These are phyloP conservation scores for Trichoderma oligosporum DNA, from an alignment of 2,329 filamentous ascomycete genomes.

Conservation along the genomic window DNA sequence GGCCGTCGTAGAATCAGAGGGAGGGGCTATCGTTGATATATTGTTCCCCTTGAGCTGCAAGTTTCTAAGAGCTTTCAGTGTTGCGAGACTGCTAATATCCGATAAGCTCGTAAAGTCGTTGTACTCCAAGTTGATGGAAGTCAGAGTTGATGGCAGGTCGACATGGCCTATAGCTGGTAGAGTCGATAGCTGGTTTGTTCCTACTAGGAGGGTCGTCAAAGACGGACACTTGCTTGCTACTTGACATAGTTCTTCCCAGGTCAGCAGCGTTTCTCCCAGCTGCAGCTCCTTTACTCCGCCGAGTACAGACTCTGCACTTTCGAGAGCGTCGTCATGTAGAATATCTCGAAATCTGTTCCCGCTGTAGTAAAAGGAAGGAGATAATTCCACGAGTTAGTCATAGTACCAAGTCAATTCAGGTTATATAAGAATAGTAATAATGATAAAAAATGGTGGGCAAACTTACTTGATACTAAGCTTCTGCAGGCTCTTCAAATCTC, in stretches of 20 bases:
- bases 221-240: constrained; percentile 52
- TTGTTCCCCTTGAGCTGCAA: constrained; percentile 74
- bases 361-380: constrained; percentile 40
- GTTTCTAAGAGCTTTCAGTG: constrained; percentile 51
- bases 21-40: constrained; percentile 47
- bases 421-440: too few relatives aligned
- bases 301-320: constrained; percentile 41
- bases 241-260: constrained; percentile 60
- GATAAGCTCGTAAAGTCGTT: constrained; percentile 62
- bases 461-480: constrained; percentile 78
- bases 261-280: constrained; percentile 63
- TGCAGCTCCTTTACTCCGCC: constrained; percentile 55
- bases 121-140: constrained; percentile 65
- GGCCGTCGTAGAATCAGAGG: constrained; percentile 27
- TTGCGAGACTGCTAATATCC: constrained; percentile 52
- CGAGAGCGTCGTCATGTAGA: constrained; percentile 34
- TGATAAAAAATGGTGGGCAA: too few relatives aligned
- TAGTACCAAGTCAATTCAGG: too few relatives aligned
- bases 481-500: constrained; percentile 61
- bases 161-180: constrained; percentile 43
- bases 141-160: constrained; percentile 50
- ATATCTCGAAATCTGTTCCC: constrained; percentile 65
- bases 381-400: neutral
- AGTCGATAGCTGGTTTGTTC: constrained; percentile 54
- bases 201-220: constrained; percentile 49